Evolutionary conservation across 176 grass and related monocot species (phyloP).

Genomic region (Oryza glaberrima): DNA sequence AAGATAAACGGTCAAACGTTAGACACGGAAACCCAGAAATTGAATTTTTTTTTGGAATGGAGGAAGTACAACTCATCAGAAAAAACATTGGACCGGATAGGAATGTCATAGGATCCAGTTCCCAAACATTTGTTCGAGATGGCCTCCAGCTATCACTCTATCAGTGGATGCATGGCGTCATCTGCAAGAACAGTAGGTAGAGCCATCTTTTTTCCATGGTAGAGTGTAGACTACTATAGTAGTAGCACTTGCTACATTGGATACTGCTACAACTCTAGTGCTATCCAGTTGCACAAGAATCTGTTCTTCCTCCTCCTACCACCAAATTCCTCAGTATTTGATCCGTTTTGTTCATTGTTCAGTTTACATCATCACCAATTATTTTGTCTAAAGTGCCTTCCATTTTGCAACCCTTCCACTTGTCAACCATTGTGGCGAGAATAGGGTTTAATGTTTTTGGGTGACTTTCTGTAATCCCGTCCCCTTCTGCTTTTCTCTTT

Average conservation of each 20-base stretch:
- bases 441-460: too few relatives aligned
- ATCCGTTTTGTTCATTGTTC: background rate
- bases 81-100: background rate
- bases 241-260: constrained; percentile 18
- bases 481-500: too few relatives aligned
- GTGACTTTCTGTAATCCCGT: too few relatives aligned
- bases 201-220: background rate
- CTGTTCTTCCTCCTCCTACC: background rate
- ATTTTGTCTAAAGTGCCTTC: background rate
- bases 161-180: constrained; percentile 3
- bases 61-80: background rate
- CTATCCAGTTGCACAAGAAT: constrained; percentile 30
- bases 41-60: too few relatives aligned
- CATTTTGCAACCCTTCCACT: background rate
- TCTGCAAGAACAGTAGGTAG: background rate
- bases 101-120: background rate
- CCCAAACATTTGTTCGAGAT: background rate
- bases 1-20: too few relatives aligned
- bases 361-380: background rate
- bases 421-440: background rate
- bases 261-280: constrained; percentile 34
- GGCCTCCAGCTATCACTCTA: background rate
- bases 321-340: background rate
- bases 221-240: background rate
- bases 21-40: too few relatives aligned